Percentiles rank a stretch among this genome's conserved stretches.
Evolutionary conservation across 441 rosid genomes (phyloP).

Genomic region (Omphalea diandra): DNA sequence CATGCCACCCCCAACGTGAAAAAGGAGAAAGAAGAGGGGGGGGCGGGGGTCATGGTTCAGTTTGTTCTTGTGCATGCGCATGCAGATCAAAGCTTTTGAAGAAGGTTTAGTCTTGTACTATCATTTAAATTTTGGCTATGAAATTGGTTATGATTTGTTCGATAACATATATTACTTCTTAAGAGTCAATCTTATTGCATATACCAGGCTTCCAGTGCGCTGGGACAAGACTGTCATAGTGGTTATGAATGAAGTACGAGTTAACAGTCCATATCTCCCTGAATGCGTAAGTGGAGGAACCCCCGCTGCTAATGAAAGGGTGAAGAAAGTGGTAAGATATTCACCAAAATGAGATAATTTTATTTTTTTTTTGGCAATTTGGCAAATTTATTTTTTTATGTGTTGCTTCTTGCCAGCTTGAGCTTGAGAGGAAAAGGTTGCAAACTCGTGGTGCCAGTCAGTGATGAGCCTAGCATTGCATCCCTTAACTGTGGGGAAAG

Average conservation of each 20-base stretch:
- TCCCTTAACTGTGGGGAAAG: conserved; percentile 14
- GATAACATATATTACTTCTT: neutral
- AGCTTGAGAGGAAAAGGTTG: conserved; percentile 75
- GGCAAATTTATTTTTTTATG: conserved; percentile 7
- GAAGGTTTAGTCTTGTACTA: neutral
- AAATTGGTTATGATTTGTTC: neutral
- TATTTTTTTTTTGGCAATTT: neutral
- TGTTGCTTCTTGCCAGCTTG: conserved; percentile 50
- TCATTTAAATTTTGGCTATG: neutral
- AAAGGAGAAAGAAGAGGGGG: no score
- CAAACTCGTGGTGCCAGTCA: conserved; percentile 49
- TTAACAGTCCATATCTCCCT: conserved; percentile 79
- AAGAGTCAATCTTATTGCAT: conserved; percentile 14
- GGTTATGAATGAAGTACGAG: conserved; percentile 89
- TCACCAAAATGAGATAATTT: conserved; percentile 9
- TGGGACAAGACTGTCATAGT: conserved; percentile 90
- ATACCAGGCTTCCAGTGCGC: conserved; percentile 82
- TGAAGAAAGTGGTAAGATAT: conserved; percentile 89
- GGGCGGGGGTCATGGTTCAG: no score
- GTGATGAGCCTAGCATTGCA: conserved; percentile 27
- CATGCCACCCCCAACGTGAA: no score
- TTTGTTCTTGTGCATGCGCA: neutral
- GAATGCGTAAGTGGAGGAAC: conserved; percentile 87
- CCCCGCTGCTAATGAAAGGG: conserved; percentile 84
- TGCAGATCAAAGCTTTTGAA: neutral